Base-by-base conservation (phyloP, 2,329 filamentous ascomycete species). In the Neopestalotiopsis sp. region DNA sequence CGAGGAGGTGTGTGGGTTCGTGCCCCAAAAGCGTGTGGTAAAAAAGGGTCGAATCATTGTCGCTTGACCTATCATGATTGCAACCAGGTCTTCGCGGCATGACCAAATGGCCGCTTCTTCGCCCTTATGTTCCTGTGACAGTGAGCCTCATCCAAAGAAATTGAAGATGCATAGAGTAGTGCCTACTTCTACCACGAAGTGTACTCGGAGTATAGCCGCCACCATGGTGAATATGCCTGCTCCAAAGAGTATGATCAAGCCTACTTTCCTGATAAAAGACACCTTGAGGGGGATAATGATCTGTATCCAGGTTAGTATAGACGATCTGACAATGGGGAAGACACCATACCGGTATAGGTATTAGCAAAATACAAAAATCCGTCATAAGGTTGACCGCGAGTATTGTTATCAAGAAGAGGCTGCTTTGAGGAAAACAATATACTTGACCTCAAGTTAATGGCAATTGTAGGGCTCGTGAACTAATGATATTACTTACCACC, bases 161-260 rank as follows among this genome's bases (percentile, higher is more conserved):
- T 49, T 17, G 45, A 20, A n/a, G 0, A 49, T 49, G 4, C n/a
- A 6, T 2, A 20, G 45, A n/a, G n/a, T 49, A n/a, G 14, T 7
- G 17, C 20, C 17, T 30, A 59, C 56, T 28, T 28, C 30, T 32
- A 59, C 24, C 7, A 59, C 56, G 5, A 59, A 28, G 56, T 28
- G 20, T 13, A 59, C 56, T 32, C 56, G 56, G 13, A 59, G 10
- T 28, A 59, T 59, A 32, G 56, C 56, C 10, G 56, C 56, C 10
- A 32, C 56, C 56, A 59, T 59, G 56, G 30, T 59, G 20, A 59
- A 59, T 28, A 59, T 28, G 14, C 56, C 56, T 12, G 56, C 56
- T 0, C 24, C 30, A 32, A 59, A 59, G 13, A 59, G 56, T 3
- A 59, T 32, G 12, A 30, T 28, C 9, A 59, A 32, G 6, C 56